phyloP scores from a whole-genome alignment of 2,329 filamentous ascomycete genomes.

The Paramyrothecium roridum region DNA sequence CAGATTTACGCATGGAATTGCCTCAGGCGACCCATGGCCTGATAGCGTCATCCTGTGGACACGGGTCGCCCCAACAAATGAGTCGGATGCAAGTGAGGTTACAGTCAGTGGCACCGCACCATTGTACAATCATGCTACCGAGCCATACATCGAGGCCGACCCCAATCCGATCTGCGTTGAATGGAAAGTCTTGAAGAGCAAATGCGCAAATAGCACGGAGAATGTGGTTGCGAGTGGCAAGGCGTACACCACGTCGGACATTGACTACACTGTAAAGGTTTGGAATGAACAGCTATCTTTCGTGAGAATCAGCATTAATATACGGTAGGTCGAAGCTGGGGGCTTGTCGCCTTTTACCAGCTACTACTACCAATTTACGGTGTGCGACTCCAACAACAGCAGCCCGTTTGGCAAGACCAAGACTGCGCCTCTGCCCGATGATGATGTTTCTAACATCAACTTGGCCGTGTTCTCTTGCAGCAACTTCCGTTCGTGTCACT shows the following conservation, averaged over 20 bases:
- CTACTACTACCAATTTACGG: constrained; percentile 68
- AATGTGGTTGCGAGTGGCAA: constrained; percentile 52
- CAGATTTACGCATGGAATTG: constrained; percentile 63
- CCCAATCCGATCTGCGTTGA: constrained; percentile 62
- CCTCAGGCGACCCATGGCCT: constrained; percentile 47
- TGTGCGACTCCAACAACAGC: constrained; percentile 60
- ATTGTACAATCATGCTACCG: constrained; percentile 45
- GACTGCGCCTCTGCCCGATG: constrained; percentile 57
- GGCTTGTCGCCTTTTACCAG: constrained; percentile 60
- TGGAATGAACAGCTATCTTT: background rate
- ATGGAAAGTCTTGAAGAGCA: constrained; percentile 55
- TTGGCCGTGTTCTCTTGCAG: constrained; percentile 70
- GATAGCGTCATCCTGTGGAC: constrained; percentile 57
- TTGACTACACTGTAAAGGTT: constrained; percentile 74
- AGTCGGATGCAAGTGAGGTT: constrained; percentile 35
- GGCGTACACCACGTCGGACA: constrained; percentile 68
- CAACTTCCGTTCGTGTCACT: constrained; percentile 47
- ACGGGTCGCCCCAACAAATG: constrained; percentile 37
- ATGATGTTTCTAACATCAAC: constrained; percentile 54
- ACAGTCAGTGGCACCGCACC: constrained; percentile 39
- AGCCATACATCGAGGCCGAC: constrained; percentile 39
- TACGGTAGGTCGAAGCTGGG: constrained; percentile 57
- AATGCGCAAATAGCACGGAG: constrained; percentile 8
- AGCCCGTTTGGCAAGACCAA: constrained; percentile 67
- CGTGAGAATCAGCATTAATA: background rate